These are phyloP conservation scores for Leccinum obscurum DNA, from an alignment of 768 basidiomycete genomes.

Conservation along the genomic window DNA sequence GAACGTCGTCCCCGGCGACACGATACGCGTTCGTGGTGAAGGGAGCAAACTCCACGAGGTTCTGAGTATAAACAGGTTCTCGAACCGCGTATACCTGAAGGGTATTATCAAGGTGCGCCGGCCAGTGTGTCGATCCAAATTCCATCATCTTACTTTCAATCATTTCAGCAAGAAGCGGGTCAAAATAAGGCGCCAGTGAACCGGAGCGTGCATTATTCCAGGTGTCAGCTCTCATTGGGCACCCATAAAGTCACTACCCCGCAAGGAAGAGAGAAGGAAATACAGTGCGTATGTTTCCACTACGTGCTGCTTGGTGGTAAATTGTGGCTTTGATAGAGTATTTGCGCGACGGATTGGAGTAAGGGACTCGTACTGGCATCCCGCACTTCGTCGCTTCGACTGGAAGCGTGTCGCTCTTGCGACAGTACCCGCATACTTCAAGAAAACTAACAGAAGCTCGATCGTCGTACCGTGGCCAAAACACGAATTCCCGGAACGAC, in stretches of 20 bases:
- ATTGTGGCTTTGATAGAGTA: slow-evolving; percentile 46
- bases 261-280: slow-evolving; percentile 35
- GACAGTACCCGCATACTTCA: slow-evolving; percentile 57
- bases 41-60: slow-evolving; percentile 66
- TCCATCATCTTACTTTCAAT: slow-evolving; percentile 1
- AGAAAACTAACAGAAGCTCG: slow-evolving; percentile 31
- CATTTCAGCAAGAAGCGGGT: slow-evolving; percentile 19
- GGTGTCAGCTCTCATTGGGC: slow-evolving; percentile 75
- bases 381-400: slow-evolving; percentile 52
- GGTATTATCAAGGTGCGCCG: slow-evolving; percentile 35
- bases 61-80: slow-evolving; percentile 67
- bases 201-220: slow-evolving; percentile 65
- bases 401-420: slow-evolving; percentile 74
- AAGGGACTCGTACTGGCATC: slow-evolving; percentile 60
- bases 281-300: slow-evolving; percentile 44
- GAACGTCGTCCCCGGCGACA: slow-evolving; percentile 88
- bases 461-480: slow-evolving; percentile 74
- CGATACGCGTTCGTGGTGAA: slow-evolving; percentile 69
- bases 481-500: slow-evolving; percentile 40
- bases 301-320: background rate
- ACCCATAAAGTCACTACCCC: slow-evolving; percentile 44
- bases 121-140: background rate
- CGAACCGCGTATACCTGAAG: slow-evolving; percentile 65
- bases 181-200: slow-evolving; percentile 27
- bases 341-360: slow-evolving; percentile 74